Base-by-base conservation (phyloP, 2,329 filamentous ascomycete species). In the Gaeumannomyces tritici region DNA sequence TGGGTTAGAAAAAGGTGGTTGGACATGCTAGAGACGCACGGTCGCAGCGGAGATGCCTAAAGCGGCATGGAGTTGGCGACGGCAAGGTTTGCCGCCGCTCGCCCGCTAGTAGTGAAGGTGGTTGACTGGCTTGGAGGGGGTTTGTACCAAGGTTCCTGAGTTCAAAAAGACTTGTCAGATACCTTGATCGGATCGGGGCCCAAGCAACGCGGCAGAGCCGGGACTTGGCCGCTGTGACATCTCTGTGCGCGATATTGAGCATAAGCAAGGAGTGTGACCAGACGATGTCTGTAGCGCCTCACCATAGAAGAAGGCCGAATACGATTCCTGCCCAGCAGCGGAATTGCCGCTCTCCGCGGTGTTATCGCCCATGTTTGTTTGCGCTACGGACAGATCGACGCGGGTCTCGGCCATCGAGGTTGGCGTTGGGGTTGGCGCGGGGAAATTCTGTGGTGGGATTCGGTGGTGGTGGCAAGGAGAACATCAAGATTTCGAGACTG, bases 261-360 rank as follows among this genome's bases (percentile, higher is more conserved):
- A 7, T 11, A 31, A 9, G 31, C 31, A 9, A 31, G 12, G 31
- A 11, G 31, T 11, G 8, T 31, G 31, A 31, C 31, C 31, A 31
- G 31, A 31, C 31, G 31, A 31, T 11, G 31, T 31, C n/a, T n/a
- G n/a, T n/a, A n/a, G n/a, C n/a, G 33, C 13, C 72, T 65, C 67
- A 83, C 83, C 83, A 63, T 86, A 86, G 70, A 86, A 85, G 70
- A 86, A 86, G 28, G 79, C 81, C 3, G 78, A 77, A 55, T 73
- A 62, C 1, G 63, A 51, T 27, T 51, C 28, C 12, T 26, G 59
- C 26, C 28, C 27, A 9, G n/a, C 27, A 27, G 42, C 21, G 21
- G 33, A 18, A 6, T 27, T 47, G 24, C 42, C 27, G 42, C 26
- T 60, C 35, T 15, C 13, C 11, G 24, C 54, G 8, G n/a, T 21